phyloP scores from a whole-genome alignment of 1,139 yeast genomes.

The Arxiozyma telluris region DNA sequence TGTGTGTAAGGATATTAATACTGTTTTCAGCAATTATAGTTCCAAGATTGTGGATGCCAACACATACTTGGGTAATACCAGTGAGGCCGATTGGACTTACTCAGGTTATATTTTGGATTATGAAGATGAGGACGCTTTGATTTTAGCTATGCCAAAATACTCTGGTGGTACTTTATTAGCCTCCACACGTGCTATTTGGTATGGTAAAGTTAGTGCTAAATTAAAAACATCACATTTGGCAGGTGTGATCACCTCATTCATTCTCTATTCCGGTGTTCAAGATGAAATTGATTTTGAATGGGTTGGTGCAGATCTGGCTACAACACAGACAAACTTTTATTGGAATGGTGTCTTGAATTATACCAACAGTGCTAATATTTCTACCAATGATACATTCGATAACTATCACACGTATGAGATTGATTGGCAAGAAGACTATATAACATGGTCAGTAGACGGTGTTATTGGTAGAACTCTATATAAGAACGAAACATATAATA shows the following conservation, averaged over 20 bases:
- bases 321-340: slow-evolving; percentile 71
- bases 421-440: slow-evolving; percentile 72
- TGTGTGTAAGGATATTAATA: slow-evolving; percentile 32
- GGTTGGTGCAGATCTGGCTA: slow-evolving; percentile 60
- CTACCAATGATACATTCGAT: slow-evolving; percentile 47
- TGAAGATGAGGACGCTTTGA: slow-evolving; percentile 42
- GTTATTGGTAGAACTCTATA: slow-evolving; percentile 55
- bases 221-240: slow-evolving; percentile 63
- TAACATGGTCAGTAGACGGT: slow-evolving; percentile 73
- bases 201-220: slow-evolving; percentile 65
- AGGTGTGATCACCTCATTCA: slow-evolving; percentile 85
- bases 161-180: slow-evolving; percentile 78
- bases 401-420: slow-evolving; percentile 69
- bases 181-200: slow-evolving; percentile 76
- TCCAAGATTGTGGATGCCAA: slow-evolving; percentile 24
- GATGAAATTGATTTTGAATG: slow-evolving; percentile 89
- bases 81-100: slow-evolving; percentile 63
- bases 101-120: slow-evolving; percentile 54
- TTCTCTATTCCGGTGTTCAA: slow-evolving; percentile 72
- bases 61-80: slow-evolving; percentile 62
- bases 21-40: slow-evolving; percentile 35
- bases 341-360: slow-evolving; percentile 65
- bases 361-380: slow-evolving; percentile 44
- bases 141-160: slow-evolving; percentile 71
- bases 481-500: slow-evolving; percentile 59